Conservation (phyloP, 805 yeast species). For the Nakazawaea wyomingensis region DNA sequence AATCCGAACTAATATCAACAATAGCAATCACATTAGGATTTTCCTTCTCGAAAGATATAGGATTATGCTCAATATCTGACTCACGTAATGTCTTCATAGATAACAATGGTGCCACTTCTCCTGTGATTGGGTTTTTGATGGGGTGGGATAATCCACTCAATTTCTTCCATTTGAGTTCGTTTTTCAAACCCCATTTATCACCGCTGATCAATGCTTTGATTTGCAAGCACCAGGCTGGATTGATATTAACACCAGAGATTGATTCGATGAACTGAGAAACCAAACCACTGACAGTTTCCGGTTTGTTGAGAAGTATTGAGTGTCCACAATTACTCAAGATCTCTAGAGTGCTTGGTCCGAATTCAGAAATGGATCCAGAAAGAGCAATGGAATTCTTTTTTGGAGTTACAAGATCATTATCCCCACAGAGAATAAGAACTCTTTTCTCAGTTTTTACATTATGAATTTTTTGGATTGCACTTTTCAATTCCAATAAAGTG, state of each 20-base stretch:
- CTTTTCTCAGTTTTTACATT: slow-evolving; percentile 33
- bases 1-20: slow-evolving; percentile 64
- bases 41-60: slow-evolving; percentile 41
- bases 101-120: slow-evolving; percentile 41
- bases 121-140: slow-evolving; percentile 27
- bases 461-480: slow-evolving; percentile 31
- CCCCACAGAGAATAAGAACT: slow-evolving; percentile 55
- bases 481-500: slow-evolving; percentile 36
- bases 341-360: slow-evolving; percentile 29
- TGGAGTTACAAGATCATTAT: slow-evolving; percentile 53
- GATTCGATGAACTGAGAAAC: slow-evolving; percentile 51
- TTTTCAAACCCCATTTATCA: slow-evolving; percentile 76
- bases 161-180: slow-evolving; percentile 65
- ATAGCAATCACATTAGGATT: slow-evolving; percentile 53
- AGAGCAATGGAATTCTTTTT: slow-evolving; percentile 29
- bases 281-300: slow-evolving; percentile 58
- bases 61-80: slow-evolving; percentile 57
- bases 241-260: slow-evolving; percentile 46
- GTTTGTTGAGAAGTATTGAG: slow-evolving; percentile 56
- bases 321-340: slow-evolving; percentile 55
- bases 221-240: slow-evolving; percentile 67
- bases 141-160: slow-evolving; percentile 45
- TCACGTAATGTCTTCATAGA: slow-evolving; percentile 76
- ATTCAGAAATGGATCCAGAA: slow-evolving; percentile 22
- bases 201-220: slow-evolving; percentile 58